A percentile compares a stretch with the other conserved stretches of the same genome.
Conservation (phyloP, 345 rosid species). For the Reutealis trisperma region DNA sequence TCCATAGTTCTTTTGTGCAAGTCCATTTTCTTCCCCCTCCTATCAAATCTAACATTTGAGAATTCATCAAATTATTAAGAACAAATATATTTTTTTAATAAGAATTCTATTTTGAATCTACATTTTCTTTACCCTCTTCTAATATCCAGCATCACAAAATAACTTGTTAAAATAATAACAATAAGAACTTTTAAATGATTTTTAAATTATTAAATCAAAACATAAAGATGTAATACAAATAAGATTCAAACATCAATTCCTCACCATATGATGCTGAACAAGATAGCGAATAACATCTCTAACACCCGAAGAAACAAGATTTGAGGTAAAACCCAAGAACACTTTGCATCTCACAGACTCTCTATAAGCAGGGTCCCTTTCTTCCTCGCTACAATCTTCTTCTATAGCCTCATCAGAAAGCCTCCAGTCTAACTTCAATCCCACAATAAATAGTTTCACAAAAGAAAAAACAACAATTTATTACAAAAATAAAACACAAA, state of each 20-base stretch:
- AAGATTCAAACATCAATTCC: conserved; percentile 15
- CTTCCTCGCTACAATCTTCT: conserved; percentile 77
- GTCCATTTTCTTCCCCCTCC: background rate
- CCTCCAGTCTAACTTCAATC: conserved; percentile 85
- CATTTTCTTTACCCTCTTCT: no score
- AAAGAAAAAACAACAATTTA: background rate
- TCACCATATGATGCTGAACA: conserved; percentile 84
- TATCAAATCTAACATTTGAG: background rate
- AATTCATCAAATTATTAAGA: no score
- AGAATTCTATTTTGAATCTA: no score
- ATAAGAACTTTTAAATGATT: background rate
- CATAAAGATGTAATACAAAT: background rate
- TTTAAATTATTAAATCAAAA: background rate
- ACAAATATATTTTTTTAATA: no score
- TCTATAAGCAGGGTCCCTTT: conserved; percentile 58
- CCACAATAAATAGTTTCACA: background rate
- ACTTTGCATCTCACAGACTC: conserved; percentile 77
- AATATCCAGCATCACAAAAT: background rate
- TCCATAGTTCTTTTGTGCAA: no score
- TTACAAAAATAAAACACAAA: background rate
- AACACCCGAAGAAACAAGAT: conserved; percentile 89
- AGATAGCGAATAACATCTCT: conserved; percentile 85
- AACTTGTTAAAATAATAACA: background rate
- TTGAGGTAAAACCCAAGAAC: conserved; percentile 95
- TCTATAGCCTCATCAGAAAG: conserved; percentile 60